Conservation (phyloP, 2,329 filamentous ascomycete genomes). For the Alternaria postmessia region DNA sequence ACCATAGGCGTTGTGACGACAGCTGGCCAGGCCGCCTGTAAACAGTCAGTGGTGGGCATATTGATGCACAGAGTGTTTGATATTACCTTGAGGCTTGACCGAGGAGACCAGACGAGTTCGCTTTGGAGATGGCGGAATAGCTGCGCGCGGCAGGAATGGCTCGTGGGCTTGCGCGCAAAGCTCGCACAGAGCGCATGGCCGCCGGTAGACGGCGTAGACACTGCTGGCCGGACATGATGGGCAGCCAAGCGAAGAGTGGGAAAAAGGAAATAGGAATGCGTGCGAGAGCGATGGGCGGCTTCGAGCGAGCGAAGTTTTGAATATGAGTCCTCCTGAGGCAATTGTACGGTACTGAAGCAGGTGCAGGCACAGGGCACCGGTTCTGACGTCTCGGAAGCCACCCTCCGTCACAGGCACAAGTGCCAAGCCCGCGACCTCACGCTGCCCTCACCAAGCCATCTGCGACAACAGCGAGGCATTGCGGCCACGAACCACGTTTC, state of each 20-base stretch:
- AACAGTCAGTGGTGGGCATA: constrained; percentile 22
- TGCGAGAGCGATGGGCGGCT: constrained; percentile 17
- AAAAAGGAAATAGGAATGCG: constrained; percentile 18
- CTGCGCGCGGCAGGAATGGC: constrained; percentile 39
- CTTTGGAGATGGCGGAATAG: constrained; percentile 46
- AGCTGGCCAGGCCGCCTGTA: constrained; percentile 42
- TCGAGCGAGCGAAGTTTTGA: constrained; percentile 8
- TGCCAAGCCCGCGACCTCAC: constrained; percentile 40
- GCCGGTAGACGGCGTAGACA: constrained; percentile 49
- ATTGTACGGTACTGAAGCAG: constrained; percentile 31
- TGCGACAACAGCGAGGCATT: constrained; percentile 38
- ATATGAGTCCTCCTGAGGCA: constrained; percentile 32
- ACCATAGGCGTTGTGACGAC: constrained; percentile 35
- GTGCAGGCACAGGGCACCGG: constrained; percentile 26
- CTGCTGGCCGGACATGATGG: constrained; percentile 49
- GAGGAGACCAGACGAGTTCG: constrained; percentile 45
- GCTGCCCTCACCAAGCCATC: constrained; percentile 26
- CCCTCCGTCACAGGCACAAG: constrained; percentile 32
- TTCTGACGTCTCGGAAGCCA: constrained; percentile 41
- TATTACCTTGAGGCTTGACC: constrained; percentile 39
- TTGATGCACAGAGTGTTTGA: not conserved
- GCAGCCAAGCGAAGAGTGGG: constrained; percentile 13
- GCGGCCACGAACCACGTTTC: constrained; percentile 30
- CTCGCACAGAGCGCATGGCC: constrained; percentile 39
- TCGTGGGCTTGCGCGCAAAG: constrained; percentile 42